These are phyloP conservation scores for Candida taoyuanica DNA, from an alignment of 805 yeast species.

Conservation along the genomic window DNA sequence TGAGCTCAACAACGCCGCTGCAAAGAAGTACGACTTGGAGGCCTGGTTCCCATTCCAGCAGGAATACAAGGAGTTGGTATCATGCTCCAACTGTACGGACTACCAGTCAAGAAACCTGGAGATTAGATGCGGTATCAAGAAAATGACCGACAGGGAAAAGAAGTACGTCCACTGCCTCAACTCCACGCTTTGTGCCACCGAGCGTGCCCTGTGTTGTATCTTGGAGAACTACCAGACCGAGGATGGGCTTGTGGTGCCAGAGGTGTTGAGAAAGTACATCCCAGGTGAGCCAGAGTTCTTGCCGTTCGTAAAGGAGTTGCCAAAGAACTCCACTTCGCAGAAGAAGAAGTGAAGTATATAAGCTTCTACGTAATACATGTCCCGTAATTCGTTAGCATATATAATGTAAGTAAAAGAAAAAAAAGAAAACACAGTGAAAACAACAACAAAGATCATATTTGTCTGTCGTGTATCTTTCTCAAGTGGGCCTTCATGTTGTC, in stretches of 20 bases:
- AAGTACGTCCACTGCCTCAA: slow-evolving; percentile 97
- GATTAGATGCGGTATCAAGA: slow-evolving; percentile 97
- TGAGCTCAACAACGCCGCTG: slow-evolving; percentile 98
- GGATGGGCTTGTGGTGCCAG: slow-evolving; percentile 90
- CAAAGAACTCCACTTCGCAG: slow-evolving; percentile 87
- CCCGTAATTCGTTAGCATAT: too few relatives aligned
- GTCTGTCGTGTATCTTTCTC: slow-evolving; percentile 47
- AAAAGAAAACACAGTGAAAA: too few relatives aligned
- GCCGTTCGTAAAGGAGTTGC: slow-evolving; percentile 85
- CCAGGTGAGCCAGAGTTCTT: slow-evolving; percentile 98
- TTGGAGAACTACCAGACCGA: slow-evolving; percentile 97
- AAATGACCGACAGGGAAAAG: slow-evolving; percentile 92
- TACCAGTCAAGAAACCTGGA: slow-evolving; percentile 98
- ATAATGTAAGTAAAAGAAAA: too few relatives aligned
- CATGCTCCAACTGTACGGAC: slow-evolving; percentile 99
- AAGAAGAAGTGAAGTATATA: slow-evolving; percentile 38
- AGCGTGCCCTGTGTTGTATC: slow-evolving; percentile 96
- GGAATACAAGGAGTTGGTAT: slow-evolving; percentile 96
- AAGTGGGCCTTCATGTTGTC: slow-evolving; percentile 80
- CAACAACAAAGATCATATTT: not conserved
- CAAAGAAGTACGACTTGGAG: slow-evolving; percentile 97
- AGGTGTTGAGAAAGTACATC: slow-evolving; percentile 90
- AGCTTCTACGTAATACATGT: not conserved
- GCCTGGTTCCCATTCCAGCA: slow-evolving; percentile 99
- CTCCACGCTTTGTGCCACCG: slow-evolving; percentile 96